A percentile compares a stretch with the other conserved stretches of the same genome.
phyloP scores from a whole-genome alignment of 1,284 basidiomycete species.

The Pseudozyma pruni region DNA sequence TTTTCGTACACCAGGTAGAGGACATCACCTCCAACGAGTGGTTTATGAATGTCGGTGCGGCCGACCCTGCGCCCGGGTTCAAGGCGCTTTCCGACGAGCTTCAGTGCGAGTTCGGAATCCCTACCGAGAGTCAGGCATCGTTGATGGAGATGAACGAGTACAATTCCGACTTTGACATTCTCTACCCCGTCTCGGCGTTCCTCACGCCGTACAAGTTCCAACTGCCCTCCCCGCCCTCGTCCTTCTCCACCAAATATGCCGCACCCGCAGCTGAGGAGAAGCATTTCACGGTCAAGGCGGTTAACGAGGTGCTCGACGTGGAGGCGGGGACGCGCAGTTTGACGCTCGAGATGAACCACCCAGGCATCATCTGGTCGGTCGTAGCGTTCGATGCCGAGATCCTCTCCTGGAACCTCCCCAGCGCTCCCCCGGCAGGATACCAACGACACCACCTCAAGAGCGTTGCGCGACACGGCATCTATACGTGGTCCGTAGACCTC shows the following conservation, averaged over 20 bases:
- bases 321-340: constrained; percentile 77
- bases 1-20: constrained; percentile 86
- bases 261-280: constrained; percentile 25
- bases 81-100: constrained; percentile 75
- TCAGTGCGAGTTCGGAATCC: constrained; percentile 73
- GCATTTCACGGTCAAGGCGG: constrained; percentile 74
- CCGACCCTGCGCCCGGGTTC: constrained; percentile 85
- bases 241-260: constrained; percentile 34
- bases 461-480: constrained; percentile 81
- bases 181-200: constrained; percentile 80
- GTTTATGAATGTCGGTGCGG: constrained; percentile 82
- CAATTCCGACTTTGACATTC: constrained; percentile 69
- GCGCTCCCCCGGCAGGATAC: constrained; percentile 71
- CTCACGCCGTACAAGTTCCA: constrained; percentile 80
- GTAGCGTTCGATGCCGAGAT: constrained; percentile 94
- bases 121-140: constrained; percentile 58
- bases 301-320: constrained; percentile 75
- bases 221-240: constrained; percentile 70
- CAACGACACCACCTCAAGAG: constrained; percentile 92
- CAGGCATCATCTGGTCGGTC: constrained; percentile 87
- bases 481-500: constrained; percentile 79
- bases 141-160: constrained; percentile 64
- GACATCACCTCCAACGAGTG: constrained; percentile 79
- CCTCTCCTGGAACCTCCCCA: constrained; percentile 77
- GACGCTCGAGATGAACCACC: constrained; percentile 80